Conservation (phyloP, 768 basidiomycete species). For the Inosperma sp. region DNA sequence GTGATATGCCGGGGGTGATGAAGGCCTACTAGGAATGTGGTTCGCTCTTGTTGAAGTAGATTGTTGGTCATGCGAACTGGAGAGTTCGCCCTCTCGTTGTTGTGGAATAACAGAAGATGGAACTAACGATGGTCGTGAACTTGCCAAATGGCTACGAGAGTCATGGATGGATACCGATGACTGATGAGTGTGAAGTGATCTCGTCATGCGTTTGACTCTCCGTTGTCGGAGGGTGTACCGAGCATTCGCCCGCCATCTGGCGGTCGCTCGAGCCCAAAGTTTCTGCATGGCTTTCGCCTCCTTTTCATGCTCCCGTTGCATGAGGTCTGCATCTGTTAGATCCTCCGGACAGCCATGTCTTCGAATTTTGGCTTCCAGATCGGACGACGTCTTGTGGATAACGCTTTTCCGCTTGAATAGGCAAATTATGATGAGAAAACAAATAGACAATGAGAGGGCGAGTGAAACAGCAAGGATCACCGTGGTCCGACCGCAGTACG, state of each 20-base stretch:
- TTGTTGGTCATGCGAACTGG: constrained; percentile 16
- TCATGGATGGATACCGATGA: constrained; percentile 25
- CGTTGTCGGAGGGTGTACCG: constrained; percentile 59
- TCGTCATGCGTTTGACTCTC: constrained; percentile 36
- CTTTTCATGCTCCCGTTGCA: constrained; percentile 36
- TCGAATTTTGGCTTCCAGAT: constrained; percentile 48
- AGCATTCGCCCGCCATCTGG: constrained; percentile 64
- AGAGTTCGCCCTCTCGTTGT: not conserved
- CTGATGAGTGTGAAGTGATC: constrained; percentile 23
- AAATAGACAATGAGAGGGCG: constrained; percentile 57
- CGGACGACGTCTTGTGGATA: constrained; percentile 32
- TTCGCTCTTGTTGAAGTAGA: not conserved
- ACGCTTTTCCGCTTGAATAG: constrained; percentile 54
- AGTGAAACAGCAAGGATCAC: constrained; percentile 57
- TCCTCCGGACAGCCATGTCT: constrained; percentile 23
- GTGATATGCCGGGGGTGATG: constrained; percentile 25
- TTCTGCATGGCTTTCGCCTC: constrained; percentile 50
- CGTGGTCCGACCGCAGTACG: constrained; percentile 33
- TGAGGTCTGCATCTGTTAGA: constrained; percentile 24
- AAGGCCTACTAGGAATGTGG: constrained; percentile 26
- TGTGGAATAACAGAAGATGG: constrained; percentile 24
- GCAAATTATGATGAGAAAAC: constrained; percentile 55
- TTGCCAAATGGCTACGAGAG: constrained; percentile 17
- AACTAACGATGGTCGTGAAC: constrained; percentile 12
- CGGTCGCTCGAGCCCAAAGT: constrained; percentile 60